phyloP scores from a whole-genome alignment of 2,329 filamentous ascomycete species.

The Alternaria brassicae region DNA sequence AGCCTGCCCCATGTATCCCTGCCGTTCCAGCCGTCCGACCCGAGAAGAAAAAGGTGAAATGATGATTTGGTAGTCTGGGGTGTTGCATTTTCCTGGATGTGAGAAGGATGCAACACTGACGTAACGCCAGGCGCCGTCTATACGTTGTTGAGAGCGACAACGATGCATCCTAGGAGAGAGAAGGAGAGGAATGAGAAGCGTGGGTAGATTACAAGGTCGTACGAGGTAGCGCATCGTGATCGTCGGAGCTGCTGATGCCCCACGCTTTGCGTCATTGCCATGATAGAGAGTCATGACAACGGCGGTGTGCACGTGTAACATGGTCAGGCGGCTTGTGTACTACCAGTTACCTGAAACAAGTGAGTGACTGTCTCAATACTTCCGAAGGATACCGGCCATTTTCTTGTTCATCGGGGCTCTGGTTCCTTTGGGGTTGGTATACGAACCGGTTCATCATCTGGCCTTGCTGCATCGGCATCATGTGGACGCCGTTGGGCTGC shows the following conservation, averaged over 20 bases:
- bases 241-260: slow-evolving; percentile 10
- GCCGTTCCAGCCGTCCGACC: slow-evolving; percentile 13
- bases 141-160: slow-evolving; percentile 34
- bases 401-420: slow-evolving; percentile 37
- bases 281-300: slow-evolving; percentile 14
- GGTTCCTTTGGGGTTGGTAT: slow-evolving; percentile 31
- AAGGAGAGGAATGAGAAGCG: slow-evolving; percentile 32
- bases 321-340: slow-evolving; percentile 24
- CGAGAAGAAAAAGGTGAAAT: slow-evolving; percentile 23
- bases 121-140: slow-evolving; percentile 42
- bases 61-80: slow-evolving; percentile 19
- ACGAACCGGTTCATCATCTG: slow-evolving; percentile 51
- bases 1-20: slow-evolving; percentile 14
- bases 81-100: slow-evolving; percentile 22
- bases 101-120: slow-evolving; percentile 29
- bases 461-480: slow-evolving; percentile 51
- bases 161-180: slow-evolving; percentile 26
- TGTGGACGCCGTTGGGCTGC: slow-evolving; percentile 51
- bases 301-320: slow-evolving; percentile 11
- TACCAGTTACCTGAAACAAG: slow-evolving; percentile 40
- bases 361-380: slow-evolving; percentile 40
- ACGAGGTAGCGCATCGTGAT: slow-evolving; percentile 21
- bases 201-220: slow-evolving; percentile 41
- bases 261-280: slow-evolving; percentile 13
- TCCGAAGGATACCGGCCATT: slow-evolving; percentile 34